Percentiles rank a stretch among this genome's conserved stretches.
These are phyloP conservation scores for Xylaria bambusicola DNA, from an alignment of 495 filamentous ascomycete genomes.

Conservation along the genomic window DNA sequence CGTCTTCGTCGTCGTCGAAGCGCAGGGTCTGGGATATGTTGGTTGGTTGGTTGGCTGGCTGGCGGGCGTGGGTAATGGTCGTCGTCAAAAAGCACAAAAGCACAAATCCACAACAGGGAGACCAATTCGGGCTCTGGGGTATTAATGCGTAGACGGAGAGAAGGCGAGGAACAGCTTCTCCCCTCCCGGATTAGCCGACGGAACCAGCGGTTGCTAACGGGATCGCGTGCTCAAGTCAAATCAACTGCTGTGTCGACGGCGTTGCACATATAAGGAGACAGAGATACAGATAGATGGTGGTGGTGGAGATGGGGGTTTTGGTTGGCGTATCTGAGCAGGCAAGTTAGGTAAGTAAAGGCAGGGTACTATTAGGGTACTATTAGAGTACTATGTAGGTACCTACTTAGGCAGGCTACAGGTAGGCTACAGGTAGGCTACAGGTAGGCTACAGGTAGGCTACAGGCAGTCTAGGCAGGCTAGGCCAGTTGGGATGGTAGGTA, in stretches of 20 bases:
- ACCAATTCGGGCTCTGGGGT: too few species aligned
- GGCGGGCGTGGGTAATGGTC: too few species aligned
- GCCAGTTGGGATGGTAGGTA: too few species aligned
- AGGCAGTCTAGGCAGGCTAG: too few species aligned
- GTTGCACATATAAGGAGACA: too few species aligned
- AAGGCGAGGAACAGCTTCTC: slow-evolving; percentile 4
- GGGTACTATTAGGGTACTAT: too few species aligned
- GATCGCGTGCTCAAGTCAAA: not conserved
- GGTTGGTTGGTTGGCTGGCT: too few species aligned
- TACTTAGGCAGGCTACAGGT: too few species aligned
- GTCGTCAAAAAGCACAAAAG: not conserved
- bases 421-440: too few species aligned
- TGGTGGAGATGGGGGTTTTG: not conserved
- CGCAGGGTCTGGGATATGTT: not conserved
- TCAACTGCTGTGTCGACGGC: too few species aligned
- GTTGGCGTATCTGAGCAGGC: not conserved
- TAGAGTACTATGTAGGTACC: not conserved
- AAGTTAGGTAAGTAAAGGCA: not conserved
- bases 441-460: too few species aligned
- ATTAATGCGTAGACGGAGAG: not conserved
- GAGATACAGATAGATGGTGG: slow-evolving; percentile 8
- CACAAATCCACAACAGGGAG: too few species aligned
- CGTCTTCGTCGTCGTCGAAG: slow-evolving; percentile 6
- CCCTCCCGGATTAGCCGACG: slow-evolving; percentile 12
- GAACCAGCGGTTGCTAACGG: slow-evolving; percentile 2